These are phyloP conservation scores for Mycena capillaripes DNA, from an alignment of 768 basidiomycete species.

Conservation along the genomic window DNA sequence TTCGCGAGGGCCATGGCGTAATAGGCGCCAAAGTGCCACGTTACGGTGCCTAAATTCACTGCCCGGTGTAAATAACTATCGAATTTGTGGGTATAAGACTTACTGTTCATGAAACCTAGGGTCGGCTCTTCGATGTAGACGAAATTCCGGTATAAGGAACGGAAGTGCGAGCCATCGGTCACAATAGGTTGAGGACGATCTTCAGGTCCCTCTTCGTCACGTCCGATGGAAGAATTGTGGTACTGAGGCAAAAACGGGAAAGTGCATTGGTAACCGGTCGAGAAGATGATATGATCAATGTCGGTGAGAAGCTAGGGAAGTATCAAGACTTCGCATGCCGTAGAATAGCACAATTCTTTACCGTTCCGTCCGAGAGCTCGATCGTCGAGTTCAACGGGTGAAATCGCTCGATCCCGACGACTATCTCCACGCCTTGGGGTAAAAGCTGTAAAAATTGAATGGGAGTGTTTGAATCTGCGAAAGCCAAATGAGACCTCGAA, in stretches of 20 bases:
- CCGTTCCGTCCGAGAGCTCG: slow-evolving; percentile 44
- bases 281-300: slow-evolving; percentile 46
- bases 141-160: slow-evolving; percentile 44
- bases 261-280: slow-evolving; percentile 47
- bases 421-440: no score
- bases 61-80: not conserved
- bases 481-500: no score
- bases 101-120: slow-evolving; percentile 41
- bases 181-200: slow-evolving; percentile 39
- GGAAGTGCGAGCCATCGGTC: slow-evolving; percentile 43
- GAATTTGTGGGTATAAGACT: not conserved
- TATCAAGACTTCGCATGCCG: not conserved
- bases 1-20: slow-evolving; percentile 34
- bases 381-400: slow-evolving; percentile 30
- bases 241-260: slow-evolving; percentile 48
- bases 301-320: slow-evolving; percentile 37
- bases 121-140: slow-evolving; percentile 51
- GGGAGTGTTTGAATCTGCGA: no score
- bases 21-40: slow-evolving; percentile 31
- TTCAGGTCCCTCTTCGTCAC: slow-evolving; percentile 23
- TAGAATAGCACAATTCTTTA: not conserved
- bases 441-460: no score
- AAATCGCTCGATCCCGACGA: no score
- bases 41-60: slow-evolving; percentile 32
- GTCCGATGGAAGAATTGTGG: slow-evolving; percentile 40